Evolutionary conservation across 2,329 filamentous ascomycete genomes (phyloP).

Genomic region (Talaromyces sp.): DNA sequence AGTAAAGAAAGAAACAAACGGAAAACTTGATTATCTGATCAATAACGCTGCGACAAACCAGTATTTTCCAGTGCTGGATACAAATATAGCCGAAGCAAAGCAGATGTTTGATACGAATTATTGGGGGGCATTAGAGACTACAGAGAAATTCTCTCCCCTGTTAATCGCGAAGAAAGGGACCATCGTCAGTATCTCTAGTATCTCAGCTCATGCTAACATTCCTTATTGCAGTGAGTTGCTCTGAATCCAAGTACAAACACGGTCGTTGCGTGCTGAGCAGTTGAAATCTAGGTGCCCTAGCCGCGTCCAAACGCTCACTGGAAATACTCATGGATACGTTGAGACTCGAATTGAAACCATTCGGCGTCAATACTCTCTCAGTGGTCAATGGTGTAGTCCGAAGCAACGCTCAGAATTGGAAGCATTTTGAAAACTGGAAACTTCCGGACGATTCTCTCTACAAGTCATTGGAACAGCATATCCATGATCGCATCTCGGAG

Average conservation of each 20-base stretch:
- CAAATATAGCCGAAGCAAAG: constrained; percentile 33
- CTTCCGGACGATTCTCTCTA: constrained; percentile 24
- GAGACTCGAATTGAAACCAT: constrained; percentile 25
- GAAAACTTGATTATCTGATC: constrained; percentile 39
- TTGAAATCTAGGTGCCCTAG: neutral
- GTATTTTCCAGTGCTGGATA: constrained; percentile 38
- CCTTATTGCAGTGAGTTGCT: constrained; percentile 32
- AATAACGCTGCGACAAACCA: constrained; percentile 45
- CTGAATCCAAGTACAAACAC: neutral
- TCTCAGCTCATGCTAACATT: constrained; percentile 21
- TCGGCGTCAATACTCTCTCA: constrained; percentile 25
- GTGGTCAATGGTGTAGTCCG: constrained; percentile 23
- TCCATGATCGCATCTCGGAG: constrained; percentile 6
- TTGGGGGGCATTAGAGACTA: constrained; percentile 36
- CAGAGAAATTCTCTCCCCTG: constrained; percentile 36
- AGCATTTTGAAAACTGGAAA: constrained; percentile 7
- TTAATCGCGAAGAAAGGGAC: constrained; percentile 26
- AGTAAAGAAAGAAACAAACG: constrained; percentile 28
- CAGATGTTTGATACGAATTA: constrained; percentile 44
- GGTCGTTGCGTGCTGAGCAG: neutral
- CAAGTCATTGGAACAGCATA: constrained; percentile 16
- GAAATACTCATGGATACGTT: constrained; percentile 23
- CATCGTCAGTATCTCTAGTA: constrained; percentile 28
- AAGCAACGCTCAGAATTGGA: constrained; percentile 18
- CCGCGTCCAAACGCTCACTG: constrained; percentile 27